A percentile compares a stretch with the other conserved stretches of the same genome.
Evolutionary conservation across 208 protist species (phyloP).

Genomic region (Acanthamoeba quina): DNA sequence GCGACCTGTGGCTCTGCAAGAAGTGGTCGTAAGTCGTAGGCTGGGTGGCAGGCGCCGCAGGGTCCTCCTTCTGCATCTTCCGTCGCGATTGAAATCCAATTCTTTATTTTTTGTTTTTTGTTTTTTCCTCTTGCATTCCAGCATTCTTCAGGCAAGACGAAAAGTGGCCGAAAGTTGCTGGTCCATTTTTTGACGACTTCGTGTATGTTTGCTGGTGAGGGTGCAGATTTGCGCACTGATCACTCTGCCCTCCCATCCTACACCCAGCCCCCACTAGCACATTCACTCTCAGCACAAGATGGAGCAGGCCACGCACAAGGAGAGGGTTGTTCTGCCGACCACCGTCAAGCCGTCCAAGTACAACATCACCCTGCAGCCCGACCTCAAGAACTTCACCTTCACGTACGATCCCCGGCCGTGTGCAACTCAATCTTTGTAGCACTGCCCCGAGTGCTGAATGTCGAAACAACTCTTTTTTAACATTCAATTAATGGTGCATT

Average conservation of each 20-base stretch:
- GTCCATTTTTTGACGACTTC: not conserved
- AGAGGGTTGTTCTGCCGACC: conserved; percentile 82
- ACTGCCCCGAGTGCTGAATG: not conserved
- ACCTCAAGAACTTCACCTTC: conserved; percentile 79
- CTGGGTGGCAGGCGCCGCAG: not conserved
- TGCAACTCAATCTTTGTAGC: not conserved
- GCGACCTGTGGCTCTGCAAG: conserved; percentile 2
- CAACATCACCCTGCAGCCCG: conserved; percentile 82
- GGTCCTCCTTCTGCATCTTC: not conserved
- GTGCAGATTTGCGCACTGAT: too few species aligned
- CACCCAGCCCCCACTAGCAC: too few species aligned
- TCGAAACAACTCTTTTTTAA: not conserved
- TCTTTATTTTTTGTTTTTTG: not conserved
- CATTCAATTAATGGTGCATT: not conserved
- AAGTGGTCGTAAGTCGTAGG: conserved; percentile 49
- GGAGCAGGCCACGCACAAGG: conserved; percentile 19
- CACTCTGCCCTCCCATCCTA: too few species aligned
- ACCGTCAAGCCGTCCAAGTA: conserved; percentile 85
- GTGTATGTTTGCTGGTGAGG: not conserved
- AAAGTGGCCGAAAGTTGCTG: not conserved
- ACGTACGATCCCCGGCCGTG: not conserved
- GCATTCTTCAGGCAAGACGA: not conserved
- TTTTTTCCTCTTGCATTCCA: not conserved
- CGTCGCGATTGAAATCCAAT: not conserved
- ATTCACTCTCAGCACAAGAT: not conserved